Evolutionary conservation across 2,329 filamentous ascomycete species (phyloP), one percentile per base, ranked within the genome.

Genomic region (Colletotrichum simmondsii): DNA sequence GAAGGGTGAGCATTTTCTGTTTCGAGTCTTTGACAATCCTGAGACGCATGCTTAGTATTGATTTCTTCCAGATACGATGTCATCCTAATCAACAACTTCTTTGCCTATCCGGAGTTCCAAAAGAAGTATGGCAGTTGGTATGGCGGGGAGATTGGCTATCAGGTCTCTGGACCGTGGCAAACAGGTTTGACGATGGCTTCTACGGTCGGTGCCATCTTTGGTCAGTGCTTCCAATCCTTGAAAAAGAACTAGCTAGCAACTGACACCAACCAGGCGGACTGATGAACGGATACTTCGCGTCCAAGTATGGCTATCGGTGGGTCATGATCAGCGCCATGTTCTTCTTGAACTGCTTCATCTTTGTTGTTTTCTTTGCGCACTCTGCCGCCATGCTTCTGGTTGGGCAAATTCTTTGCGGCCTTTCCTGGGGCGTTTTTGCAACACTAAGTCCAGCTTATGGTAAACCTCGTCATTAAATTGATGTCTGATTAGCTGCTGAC

Each of bases 131-230:
- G 86, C 53, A 77, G 76, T 2, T 83, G 65, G 30, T 75, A 79
- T 14, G 74, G 79, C 49, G 72, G 77, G 0, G 76, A 84, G 42
- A 80, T 80, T 28, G 81, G 81, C 5, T 86, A 86, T 58, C 83
- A 88, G 75, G 82, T 90, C 72, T 83, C 84, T 4, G 83, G 86
- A 2, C 76, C 82, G 6, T 90, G 88, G 88, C 88, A 90, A 75
- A 83, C 86, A 3, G 86, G 83, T 0, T 77, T 90, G 77, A 83
- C 86, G 19, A 85, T 82, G 5, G 80, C 90, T 35, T 81, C 81
- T 73, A 81, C 78, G 56, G 77, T 80, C 42, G 79, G 78, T 26
- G 79, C 79, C 72, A 83, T 85, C 67, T 78, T 85, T 46, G 68
- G 68, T 71, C 24, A 30, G 63, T 7, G 6, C 10, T 35, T 22